Percentiles rank a stretch among this genome's conserved stretches.
Evolutionary conservation across 1,139 yeast species (phyloP).

Genomic region (Blastobotrys aristatus): DNA sequence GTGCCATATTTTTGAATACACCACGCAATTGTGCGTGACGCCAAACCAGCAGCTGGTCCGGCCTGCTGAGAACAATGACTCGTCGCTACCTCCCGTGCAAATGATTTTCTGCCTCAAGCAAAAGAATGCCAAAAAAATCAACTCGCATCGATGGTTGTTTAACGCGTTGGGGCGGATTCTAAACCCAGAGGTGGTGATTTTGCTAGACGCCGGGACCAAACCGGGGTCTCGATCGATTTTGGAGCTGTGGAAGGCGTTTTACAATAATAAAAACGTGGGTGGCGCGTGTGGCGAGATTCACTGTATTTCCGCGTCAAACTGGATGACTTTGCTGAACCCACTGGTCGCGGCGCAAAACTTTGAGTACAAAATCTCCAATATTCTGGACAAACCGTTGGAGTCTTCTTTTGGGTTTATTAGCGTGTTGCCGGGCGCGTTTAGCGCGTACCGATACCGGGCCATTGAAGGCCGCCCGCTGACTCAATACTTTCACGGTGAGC

Average conservation of each 20-base stretch:
- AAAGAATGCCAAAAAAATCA: conserved; percentile 83
- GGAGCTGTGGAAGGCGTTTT: conserved; percentile 94
- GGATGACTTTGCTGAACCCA: conserved; percentile 71
- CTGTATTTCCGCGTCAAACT: conserved; percentile 88
- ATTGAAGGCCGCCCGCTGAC: conserved; percentile 57
- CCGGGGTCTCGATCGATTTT: conserved; percentile 83
- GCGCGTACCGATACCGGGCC: conserved; percentile 57
- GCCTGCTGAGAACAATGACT: conserved; percentile 57
- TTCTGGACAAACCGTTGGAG: conserved; percentile 90
- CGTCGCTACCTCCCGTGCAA: conserved; percentile 71
- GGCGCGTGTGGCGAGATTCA: conserved; percentile 98
- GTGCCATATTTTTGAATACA: conserved; percentile 90
- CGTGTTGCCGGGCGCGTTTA: conserved; percentile 92
- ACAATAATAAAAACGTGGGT: conserved; percentile 89
- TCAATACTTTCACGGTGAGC: conserved; percentile 91
- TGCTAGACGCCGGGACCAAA: conserved; percentile 92
- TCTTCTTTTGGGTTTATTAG: conserved; percentile 88
- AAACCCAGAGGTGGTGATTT: conserved; percentile 78
- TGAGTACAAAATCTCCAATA: conserved; percentile 93
- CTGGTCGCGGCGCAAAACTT: conserved; percentile 93
- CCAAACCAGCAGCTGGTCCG: conserved; percentile 43
- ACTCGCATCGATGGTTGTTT: conserved; percentile 95
- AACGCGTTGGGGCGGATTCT: conserved; percentile 85
- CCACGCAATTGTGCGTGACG: conserved; percentile 55
- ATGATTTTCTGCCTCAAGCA: conserved; percentile 84